Conservation (phyloP, 768 basidiomycete genomes). For the Russula foetens region DNA sequence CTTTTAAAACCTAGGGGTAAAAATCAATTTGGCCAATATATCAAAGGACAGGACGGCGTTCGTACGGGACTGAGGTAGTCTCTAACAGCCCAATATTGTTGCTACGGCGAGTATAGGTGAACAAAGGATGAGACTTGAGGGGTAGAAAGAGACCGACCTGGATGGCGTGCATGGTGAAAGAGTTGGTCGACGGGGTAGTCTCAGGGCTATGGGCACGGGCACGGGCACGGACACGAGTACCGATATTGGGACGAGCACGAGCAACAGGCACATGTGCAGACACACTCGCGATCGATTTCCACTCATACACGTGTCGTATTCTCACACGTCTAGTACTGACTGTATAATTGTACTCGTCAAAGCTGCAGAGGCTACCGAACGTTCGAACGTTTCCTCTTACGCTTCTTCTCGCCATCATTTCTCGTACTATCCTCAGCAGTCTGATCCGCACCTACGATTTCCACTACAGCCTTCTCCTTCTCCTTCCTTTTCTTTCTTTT, state of each 20-base stretch:
- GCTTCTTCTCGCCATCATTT: neutral
- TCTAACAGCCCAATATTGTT: constrained; percentile 88
- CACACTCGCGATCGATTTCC: constrained; percentile 22
- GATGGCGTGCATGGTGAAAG: constrained; percentile 38
- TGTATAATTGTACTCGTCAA: no score
- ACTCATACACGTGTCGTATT: constrained; percentile 10
- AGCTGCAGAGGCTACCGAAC: no score
- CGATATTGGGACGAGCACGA: no score
- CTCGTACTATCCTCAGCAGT: neutral
- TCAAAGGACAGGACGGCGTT: constrained; percentile 20
- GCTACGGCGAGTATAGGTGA: constrained; percentile 31
- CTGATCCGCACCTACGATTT: neutral
- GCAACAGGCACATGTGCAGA: no score
- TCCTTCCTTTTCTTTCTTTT: neutral
- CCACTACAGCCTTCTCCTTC: neutral
- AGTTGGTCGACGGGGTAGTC: neutral
- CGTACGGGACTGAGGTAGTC: constrained; percentile 89
- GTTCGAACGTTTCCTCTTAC: constrained; percentile 1
- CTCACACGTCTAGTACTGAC: no score
- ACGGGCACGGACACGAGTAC: neutral
- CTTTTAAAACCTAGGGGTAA: constrained; percentile 71
- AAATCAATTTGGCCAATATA: constrained; percentile 28
- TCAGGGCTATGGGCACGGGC: constrained; percentile 11
- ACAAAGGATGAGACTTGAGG: neutral
- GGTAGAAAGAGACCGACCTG: constrained; percentile 28